Base-by-base conservation (phyloP, 371 early-diverging fungal species). In the Batkoa obscura region DNA sequence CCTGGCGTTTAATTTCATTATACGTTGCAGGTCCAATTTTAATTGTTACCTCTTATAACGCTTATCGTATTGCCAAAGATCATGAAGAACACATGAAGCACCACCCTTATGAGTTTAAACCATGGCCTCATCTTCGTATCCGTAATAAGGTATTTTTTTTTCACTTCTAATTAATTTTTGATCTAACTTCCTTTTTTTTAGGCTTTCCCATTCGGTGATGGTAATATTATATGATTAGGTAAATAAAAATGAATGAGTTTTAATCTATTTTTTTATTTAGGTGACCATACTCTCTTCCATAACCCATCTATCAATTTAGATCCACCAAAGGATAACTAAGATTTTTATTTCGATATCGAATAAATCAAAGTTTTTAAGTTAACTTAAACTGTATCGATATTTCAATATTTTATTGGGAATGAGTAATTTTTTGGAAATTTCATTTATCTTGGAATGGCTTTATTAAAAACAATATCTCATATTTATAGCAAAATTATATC, bases 1-100 rank as follows among this genome's bases (percentile, higher is more conserved):
- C 62, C 59, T 68, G 68, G 66, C 66, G 62, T 62, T 63, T 64
- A 62, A 58, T 68, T 12, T 68, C 68, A 49, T 52, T 64, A 57
- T 68, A 62, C 50, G 66, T 64, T 35, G 58, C 59, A 58, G 60
- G 60, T 53, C 66, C 65, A 23, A 62, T 61, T 45, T 30, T 68
- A 46, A 38, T 61, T 50, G 59, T 62, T 10, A 56, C 66, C 57
- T 51, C 64, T 43, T 66, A 66, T 59, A 68, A 68, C 60, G 68
- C 68, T 56, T 66, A 66, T 62, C 59, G 60, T 59, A 56, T 68
- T 47, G 59, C 50, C 34, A 47, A 59, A n/a, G 63, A 63, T 61
- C 68, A 66, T 55, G 60, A 64, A 59, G 68, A 63, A 45, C 68
- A 68, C 35, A 47, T 63, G 60, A 59, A 66, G 59, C 64, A 68